Conservation (phyloP, 2,329 filamentous ascomycete species). For the Clonostachys solani region DNA sequence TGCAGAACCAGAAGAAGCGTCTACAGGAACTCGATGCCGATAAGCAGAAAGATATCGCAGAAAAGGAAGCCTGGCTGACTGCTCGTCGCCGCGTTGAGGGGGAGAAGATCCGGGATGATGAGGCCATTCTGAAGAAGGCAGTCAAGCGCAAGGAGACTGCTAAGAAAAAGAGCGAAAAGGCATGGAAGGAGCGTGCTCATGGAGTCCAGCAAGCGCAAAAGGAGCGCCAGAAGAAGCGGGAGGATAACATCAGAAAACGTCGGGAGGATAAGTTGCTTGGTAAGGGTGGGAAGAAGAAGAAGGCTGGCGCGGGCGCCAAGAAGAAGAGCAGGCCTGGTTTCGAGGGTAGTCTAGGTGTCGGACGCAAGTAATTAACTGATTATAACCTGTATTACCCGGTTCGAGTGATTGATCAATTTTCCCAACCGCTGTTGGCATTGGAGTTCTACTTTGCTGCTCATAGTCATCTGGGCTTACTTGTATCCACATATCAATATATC, state of each 20-base stretch:
- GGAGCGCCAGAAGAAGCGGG: slow-evolving; percentile 76
- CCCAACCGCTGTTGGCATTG: too few species aligned
- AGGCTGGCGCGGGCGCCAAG: slow-evolving; percentile 24
- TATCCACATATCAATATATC: too few species aligned
- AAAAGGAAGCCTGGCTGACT: slow-evolving; percentile 93
- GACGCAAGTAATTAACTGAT: slow-evolving; percentile 34
- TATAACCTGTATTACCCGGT: too few species aligned
- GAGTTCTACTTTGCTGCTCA: too few species aligned
- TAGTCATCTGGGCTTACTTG: too few species aligned
- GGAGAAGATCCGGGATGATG: slow-evolving; percentile 84
- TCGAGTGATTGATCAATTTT: too few species aligned
- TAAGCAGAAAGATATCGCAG: slow-evolving; percentile 81
- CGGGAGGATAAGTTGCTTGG: slow-evolving; percentile 66
- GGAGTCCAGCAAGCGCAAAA: slow-evolving; percentile 73
- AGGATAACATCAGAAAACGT: slow-evolving; percentile 72
- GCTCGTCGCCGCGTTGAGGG: slow-evolving; percentile 86
- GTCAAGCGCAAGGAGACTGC: slow-evolving; percentile 86
- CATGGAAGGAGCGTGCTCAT: slow-evolving; percentile 73
- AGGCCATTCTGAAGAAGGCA: slow-evolving; percentile 84
- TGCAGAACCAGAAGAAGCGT: slow-evolving; percentile 81
- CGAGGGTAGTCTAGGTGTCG: slow-evolving; percentile 61
- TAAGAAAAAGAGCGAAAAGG: slow-evolving; percentile 88
- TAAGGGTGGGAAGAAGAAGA: slow-evolving; percentile 56
- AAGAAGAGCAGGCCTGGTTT: slow-evolving; percentile 59
- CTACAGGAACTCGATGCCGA: slow-evolving; percentile 70